Evolutionary conservation across 495 filamentous ascomycete genomes (phyloP).

Genomic region (Jackrogersella minutella): DNA sequence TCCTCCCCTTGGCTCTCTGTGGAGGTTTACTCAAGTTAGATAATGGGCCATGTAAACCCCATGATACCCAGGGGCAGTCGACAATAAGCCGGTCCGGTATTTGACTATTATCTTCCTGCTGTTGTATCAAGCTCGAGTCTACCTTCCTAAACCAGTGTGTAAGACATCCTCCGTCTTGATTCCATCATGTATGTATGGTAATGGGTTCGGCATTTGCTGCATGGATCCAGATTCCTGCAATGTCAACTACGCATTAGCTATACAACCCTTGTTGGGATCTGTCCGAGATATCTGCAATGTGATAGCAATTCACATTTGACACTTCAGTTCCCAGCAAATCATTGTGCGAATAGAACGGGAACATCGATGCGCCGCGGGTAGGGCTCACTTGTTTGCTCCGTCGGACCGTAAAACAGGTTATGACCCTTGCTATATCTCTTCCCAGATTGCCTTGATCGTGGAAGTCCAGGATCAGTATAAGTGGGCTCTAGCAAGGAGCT

Average conservation of each 20-base stretch:
- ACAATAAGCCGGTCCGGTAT: not conserved
- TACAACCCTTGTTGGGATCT: conserved; percentile 83
- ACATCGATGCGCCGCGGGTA: conserved; percentile 89
- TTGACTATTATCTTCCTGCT: not conserved
- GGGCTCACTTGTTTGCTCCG: conserved; percentile 85
- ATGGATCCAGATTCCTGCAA: not conserved
- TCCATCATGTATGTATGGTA: not conserved
- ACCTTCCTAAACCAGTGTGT: not conserved
- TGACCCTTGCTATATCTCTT: conserved; percentile 60
- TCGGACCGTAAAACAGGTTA: conserved; percentile 83
- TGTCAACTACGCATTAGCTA: conserved; percentile 59
- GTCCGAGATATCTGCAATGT: conserved; percentile 77
- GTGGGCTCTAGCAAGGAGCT: conserved; percentile 38
- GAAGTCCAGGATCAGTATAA: not conserved
- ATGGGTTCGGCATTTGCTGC: not conserved
- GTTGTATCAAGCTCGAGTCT: not conserved
- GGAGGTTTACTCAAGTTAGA: not conserved
- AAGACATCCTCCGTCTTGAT: not conserved
- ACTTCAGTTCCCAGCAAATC: conserved; percentile 85
- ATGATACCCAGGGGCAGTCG: not conserved
- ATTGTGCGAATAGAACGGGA: conserved; percentile 89
- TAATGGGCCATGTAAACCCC: not conserved
- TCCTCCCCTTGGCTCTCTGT: not conserved
- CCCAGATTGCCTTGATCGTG: conserved; percentile 74
- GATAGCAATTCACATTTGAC: conserved; percentile 83